Base-by-base conservation (phyloP, 2,329 filamentous ascomycete species). In the Apiospora malaysiana region DNA sequence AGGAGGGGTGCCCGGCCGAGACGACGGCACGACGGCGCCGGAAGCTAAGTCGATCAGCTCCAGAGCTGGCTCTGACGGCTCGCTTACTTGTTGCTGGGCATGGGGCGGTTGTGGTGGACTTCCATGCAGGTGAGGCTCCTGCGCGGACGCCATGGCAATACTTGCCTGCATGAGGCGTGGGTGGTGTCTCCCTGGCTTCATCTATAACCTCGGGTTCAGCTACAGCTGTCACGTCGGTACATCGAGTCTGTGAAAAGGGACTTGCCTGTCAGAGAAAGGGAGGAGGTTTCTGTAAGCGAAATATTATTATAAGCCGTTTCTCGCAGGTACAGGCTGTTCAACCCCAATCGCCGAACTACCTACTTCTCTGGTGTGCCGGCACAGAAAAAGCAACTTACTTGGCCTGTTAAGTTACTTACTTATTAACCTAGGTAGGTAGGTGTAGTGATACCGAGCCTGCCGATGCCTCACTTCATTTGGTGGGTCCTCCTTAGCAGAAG, bases 21-120 rank as follows among this genome's bases (percentile, higher is more conserved):
- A 69, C 66, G 68, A 73, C 56, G 72, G 23, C 83, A 72, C 69
- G 66, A n/a, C 77, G 75, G 70, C 70, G 72, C 71, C 59, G 70
- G 71, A 65, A 67, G 72, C 70, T 32, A 76, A 68, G 71, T 69
- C 68, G 72, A 74, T 74, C 69, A 72, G 69, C 70, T 74, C 76
- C 70, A 76, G 72, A 63, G 72, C 74, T 71, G 71, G 73, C 51
- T 75, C 70, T 74, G 69, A 70, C 63, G 65, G 42, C 16, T 45
- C 43, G 27, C 40, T 45, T 47, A 16, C 1, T n/a, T 2, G 27
- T 12, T 73, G 71, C 71, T 72, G 73, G 42, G 67, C 65, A n/a
- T 56, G 72, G 37, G 68, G 70, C 72, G 71, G 51, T 68, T 51
- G 56, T 59, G 18, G 32, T 42, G 25, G 56, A 8, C 32, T 63